Evolutionary conservation across 225 moss, liverwort and hornwort species (phyloP).

Genomic region (Climacium dendroides): DNA sequence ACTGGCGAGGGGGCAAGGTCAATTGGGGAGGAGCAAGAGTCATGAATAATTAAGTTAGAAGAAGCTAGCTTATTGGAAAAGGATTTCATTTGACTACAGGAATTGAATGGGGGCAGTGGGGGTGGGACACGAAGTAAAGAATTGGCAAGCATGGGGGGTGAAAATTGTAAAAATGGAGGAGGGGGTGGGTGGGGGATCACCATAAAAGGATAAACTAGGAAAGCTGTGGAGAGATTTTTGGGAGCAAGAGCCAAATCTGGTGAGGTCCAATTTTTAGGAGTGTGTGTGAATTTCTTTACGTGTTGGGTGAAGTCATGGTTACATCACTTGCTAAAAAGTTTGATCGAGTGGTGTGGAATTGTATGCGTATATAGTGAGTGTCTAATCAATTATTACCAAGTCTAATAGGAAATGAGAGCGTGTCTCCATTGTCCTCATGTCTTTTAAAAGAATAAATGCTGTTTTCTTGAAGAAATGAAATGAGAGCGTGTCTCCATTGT

Average conservation of each 20-base stretch:
- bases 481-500: background rate
- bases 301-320: background rate
- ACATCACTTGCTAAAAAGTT: background rate
- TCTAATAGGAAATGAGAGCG: background rate
- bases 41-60: too few relatives aligned
- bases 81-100: background rate
- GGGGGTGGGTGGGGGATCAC: too few relatives aligned
- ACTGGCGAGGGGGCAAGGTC: too few relatives aligned
- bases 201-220: too few relatives aligned
- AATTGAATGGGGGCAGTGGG: too few relatives aligned
- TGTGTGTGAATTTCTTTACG: background rate
- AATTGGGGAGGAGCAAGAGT: background rate
- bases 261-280: background rate
- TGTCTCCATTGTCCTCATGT: background rate
- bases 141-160: background rate
- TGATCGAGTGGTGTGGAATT: background rate
- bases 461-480: background rate
- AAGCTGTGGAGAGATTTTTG: background rate
- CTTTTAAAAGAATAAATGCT: background rate
- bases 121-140: background rate
- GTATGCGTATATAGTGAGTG: background rate
- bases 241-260: background rate
- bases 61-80: background rate
- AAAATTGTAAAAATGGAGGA: background rate
- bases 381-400: too few relatives aligned